phyloP scores from a whole-genome alignment of 768 basidiomycete species.

The Mycena rebaudengoi region DNA sequence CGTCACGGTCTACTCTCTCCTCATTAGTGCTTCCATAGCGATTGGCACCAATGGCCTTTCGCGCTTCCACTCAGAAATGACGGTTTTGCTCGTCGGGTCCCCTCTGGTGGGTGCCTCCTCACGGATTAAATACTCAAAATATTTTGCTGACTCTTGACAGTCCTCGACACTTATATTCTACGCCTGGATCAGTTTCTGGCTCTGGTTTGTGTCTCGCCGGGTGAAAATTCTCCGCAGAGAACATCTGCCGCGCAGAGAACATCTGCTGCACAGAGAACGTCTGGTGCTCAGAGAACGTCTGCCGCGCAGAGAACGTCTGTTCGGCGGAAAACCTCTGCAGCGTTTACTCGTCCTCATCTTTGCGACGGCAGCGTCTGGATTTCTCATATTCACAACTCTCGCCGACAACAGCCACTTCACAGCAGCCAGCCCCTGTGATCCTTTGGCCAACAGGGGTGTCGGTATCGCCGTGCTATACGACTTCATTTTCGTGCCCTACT shows the following conservation, averaged over 20 bases:
- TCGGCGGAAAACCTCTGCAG: not conserved
- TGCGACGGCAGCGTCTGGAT: not conserved
- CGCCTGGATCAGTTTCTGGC: not conserved
- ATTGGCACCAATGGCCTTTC: too few relatives aligned
- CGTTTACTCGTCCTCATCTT: not conserved
- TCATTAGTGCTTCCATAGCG: too few relatives aligned
- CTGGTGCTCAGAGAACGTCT: not conserved
- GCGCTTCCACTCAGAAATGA: too few relatives aligned
- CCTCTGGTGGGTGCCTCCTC: too few relatives aligned
- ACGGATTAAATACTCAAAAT: too few relatives aligned
- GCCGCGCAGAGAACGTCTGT: not conserved
- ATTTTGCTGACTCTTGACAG: not conserved
- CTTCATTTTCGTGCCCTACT: not conserved
- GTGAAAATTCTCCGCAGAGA: not conserved
- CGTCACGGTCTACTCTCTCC: too few relatives aligned
- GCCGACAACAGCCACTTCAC: conserved; percentile 5
- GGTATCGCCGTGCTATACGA: not conserved
- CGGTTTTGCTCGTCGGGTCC: too few relatives aligned
- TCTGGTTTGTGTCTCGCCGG: not conserved
- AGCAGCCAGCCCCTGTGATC: not conserved
- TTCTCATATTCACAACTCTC: not conserved
- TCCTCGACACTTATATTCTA: not conserved
- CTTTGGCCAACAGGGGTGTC: not conserved
- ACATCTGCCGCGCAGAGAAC: not conserved
- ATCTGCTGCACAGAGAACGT: not conserved